phyloP scores from a whole-genome alignment of 2,329 filamentous ascomycete genomes.

The Ascochyta clinopodiicola region DNA sequence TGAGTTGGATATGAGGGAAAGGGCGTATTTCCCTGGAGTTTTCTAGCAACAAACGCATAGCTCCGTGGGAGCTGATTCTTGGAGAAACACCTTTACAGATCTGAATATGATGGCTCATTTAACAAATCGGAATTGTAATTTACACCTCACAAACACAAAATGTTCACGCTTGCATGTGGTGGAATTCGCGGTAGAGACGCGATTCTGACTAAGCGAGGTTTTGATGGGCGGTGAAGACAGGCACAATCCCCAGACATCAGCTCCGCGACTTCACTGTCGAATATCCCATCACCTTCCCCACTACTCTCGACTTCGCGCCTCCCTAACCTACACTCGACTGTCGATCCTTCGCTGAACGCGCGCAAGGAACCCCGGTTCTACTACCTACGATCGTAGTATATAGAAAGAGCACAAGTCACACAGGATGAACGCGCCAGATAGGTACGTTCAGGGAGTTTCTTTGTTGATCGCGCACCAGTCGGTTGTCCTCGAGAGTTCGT shows the following conservation, averaged over 20 bases:
- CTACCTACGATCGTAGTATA: background rate
- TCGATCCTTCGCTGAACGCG: slow-evolving; percentile 1
- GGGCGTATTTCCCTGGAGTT: too few species aligned
- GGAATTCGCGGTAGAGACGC: background rate
- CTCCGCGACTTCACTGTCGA: slow-evolving; percentile 4
- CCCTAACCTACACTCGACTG: background rate
- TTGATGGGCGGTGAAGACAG: slow-evolving; percentile 21
- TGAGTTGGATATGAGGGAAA: too few species aligned
- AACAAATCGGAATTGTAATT: too few species aligned
- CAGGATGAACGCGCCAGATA: slow-evolving; percentile 49
- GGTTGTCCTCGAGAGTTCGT: background rate
- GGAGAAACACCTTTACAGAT: too few species aligned
- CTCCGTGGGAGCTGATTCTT: too few species aligned
- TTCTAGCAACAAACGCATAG: too few species aligned
- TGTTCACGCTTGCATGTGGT: background rate
- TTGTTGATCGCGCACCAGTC: background rate
- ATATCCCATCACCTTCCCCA: background rate
- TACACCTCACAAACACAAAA: background rate
- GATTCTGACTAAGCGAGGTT: slow-evolving; percentile 11
- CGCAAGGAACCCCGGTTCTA: slow-evolving; percentile 1
- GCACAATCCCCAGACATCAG: slow-evolving; percentile 20
- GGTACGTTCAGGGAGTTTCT: slow-evolving; percentile 29
- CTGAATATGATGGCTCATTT: too few species aligned
- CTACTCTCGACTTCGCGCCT: background rate
- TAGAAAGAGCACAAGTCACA: slow-evolving; percentile 9